Evolutionary conservation across 1,284 basidiomycete species (phyloP).

Genomic region (Leccinum brunneo-olivaceum): DNA sequence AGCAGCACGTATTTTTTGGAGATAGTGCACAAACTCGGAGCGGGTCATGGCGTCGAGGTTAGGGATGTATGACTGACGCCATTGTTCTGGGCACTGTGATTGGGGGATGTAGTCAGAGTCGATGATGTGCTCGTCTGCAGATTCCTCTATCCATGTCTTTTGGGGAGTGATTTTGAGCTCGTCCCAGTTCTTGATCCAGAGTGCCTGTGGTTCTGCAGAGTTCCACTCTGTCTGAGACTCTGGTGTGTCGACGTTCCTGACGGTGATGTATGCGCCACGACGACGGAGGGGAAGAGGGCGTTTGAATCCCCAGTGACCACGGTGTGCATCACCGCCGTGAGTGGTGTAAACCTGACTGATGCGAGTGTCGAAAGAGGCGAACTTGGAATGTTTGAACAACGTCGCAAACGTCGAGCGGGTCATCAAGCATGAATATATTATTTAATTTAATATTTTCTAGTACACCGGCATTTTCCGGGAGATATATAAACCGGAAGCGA

Average conservation of each 20-base stretch:
- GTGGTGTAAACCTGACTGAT: constrained; percentile 71
- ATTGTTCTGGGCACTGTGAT: constrained; percentile 9
- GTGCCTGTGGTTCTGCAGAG: constrained; percentile 53
- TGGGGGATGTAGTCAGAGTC: constrained; percentile 26
- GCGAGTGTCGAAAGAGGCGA: constrained; percentile 65
- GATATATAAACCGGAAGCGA: constrained; percentile 12
- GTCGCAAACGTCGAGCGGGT: constrained; percentile 60
- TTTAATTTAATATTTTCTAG: constrained; percentile 1
- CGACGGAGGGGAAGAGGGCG: constrained; percentile 63
- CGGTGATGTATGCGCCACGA: constrained; percentile 53
- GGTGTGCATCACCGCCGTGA: constrained; percentile 56
- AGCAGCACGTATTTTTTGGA: constrained; percentile 46
- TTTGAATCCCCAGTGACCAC: constrained; percentile 77
- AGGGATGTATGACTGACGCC: constrained; percentile 26
- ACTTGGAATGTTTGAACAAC: constrained; percentile 69
- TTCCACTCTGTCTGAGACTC: constrained; percentile 74
- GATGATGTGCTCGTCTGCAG: constrained; percentile 16
- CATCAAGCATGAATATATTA: constrained; percentile 14
- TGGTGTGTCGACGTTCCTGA: constrained; percentile 56
- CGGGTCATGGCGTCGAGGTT: constrained; percentile 46
- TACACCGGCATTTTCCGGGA: constrained; percentile 25
- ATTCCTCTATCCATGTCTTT: constrained; percentile 10
- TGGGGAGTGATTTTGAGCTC: constrained; percentile 49
- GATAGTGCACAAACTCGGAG: constrained; percentile 51
- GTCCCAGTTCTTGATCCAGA: constrained; percentile 59